Evolutionary conservation across 164 flowering plant genomes (phyloP).

Genomic region (Chimonanthus praecox): DNA sequence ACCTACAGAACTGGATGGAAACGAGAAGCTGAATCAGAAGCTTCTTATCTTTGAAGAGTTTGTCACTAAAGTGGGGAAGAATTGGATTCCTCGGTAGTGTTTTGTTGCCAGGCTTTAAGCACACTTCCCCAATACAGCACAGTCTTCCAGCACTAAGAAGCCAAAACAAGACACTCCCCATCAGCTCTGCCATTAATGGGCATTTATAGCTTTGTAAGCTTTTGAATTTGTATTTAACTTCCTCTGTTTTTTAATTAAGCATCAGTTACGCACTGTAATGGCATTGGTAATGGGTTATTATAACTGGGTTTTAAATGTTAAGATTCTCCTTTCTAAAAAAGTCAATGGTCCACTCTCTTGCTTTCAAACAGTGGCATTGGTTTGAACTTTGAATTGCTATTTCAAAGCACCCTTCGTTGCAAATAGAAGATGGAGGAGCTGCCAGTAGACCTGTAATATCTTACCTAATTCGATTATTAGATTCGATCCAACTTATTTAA

Average conservation of each 20-base stretch:
- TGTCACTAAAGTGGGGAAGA: slow-evolving; percentile 8
- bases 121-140: slow-evolving; percentile 26
- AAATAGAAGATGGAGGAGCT: too few species aligned
- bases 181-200: slow-evolving; percentile 16
- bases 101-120: slow-evolving; percentile 13
- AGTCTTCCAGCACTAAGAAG: slow-evolving; percentile 18
- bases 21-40: background rate
- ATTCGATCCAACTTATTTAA: too few species aligned
- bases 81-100: slow-evolving; percentile 15
- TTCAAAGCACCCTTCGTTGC: too few species aligned
- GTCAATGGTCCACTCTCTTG: slow-evolving; percentile 8
- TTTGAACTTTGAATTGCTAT: too few species aligned
- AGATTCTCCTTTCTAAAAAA: slow-evolving; percentile 4
- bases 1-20: background rate
- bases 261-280: background rate
- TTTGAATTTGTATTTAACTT: slow-evolving; percentile 4
- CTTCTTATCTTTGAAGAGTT: slow-evolving; percentile 4
- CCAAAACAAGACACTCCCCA: slow-evolving; percentile 12
- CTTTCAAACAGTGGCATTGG: background rate
- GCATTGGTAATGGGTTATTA: slow-evolving; percentile 12
- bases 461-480: too few species aligned
- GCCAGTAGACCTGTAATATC: too few species aligned
- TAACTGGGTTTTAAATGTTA: slow-evolving; percentile 4
- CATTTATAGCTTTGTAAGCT: slow-evolving; percentile 19
- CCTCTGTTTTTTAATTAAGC: background rate